Percentiles rank a stretch among this genome's conserved stretches.
Evolutionary conservation across 768 basidiomycete species (phyloP).

Genomic region (Serendipita indica): DNA sequence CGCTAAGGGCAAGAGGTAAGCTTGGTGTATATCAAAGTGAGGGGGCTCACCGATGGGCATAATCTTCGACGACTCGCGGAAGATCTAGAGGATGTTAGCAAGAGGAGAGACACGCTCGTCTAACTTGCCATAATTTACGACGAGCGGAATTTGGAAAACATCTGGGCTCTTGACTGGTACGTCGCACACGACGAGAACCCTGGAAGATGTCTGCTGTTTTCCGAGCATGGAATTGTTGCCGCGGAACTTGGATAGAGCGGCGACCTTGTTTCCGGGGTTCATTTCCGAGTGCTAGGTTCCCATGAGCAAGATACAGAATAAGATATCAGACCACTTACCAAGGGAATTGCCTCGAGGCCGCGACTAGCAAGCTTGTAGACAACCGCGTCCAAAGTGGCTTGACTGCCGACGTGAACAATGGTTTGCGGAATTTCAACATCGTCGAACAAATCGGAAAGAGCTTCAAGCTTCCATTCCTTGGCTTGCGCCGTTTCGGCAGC

Average conservation of each 20-base stretch:
- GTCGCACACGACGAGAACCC: constrained; percentile 84
- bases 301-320: constrained; percentile 10
- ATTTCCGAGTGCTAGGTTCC: constrained; percentile 72
- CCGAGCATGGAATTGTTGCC: constrained; percentile 39
- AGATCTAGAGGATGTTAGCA: constrained; percentile 38
- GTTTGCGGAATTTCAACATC: constrained; percentile 70
- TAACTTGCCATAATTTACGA: constrained; percentile 79
- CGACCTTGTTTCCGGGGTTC: constrained; percentile 66
- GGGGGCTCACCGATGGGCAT: constrained; percentile 67
- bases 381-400: constrained; percentile 75
- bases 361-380: constrained; percentile 79
- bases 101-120: background rate
- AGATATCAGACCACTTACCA: constrained; percentile 38
- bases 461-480: constrained; percentile 89
- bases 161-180: constrained; percentile 85
- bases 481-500: constrained; percentile 75
- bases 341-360: constrained; percentile 72
- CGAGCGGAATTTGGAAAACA: constrained; percentile 75
- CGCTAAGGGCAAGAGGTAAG: constrained; percentile 30
- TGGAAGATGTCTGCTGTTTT: constrained; percentile 44
- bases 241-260: constrained; percentile 75
- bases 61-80: constrained; percentile 92
- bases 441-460: constrained; percentile 76
- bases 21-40: constrained; percentile 2
- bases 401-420: constrained; percentile 77